A percentile compares a stretch with the other conserved stretches of the same genome.
These are phyloP conservation scores for Teratosphaeria viscida DNA, from an alignment of 2,329 filamentous ascomycete genomes.

Conservation along the genomic window DNA sequence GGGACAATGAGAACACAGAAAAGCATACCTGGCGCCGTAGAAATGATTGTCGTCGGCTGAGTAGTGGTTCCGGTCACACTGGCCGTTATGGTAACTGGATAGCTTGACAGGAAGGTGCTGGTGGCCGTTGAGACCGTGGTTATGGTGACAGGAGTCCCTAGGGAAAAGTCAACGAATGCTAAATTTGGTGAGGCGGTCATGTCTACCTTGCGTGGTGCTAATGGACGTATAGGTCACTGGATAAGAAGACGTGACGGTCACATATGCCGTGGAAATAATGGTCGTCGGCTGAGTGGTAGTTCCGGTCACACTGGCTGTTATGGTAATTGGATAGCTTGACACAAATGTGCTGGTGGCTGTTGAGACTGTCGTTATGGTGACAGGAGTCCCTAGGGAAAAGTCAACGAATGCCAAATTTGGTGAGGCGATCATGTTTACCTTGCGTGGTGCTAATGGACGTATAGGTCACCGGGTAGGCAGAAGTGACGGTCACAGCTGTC, in stretches of 20 bases:
- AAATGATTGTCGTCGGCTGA: not conserved
- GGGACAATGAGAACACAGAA: not conserved
- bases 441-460: not conserved
- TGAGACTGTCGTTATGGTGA: not conserved
- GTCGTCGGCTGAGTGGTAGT: not conserved
- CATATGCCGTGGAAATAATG: not conserved
- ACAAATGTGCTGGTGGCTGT: not conserved
- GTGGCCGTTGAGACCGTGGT: not conserved
- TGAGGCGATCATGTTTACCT: not conserved
- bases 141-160: not conserved
- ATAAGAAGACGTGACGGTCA: not conserved
- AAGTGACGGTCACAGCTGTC: not conserved
- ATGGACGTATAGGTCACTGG: not conserved
- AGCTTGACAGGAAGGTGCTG: not conserved
- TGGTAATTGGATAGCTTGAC: not conserved
- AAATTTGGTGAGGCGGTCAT: no score
- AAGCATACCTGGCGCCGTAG: not conserved
- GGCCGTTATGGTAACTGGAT: not conserved
- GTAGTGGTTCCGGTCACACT: not conserved
- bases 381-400: not conserved
- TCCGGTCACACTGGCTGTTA: not conserved
- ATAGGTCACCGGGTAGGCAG: not conserved
- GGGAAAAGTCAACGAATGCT: no score
- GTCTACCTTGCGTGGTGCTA: not conserved
- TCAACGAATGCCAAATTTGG: no score